These are phyloP conservation scores for Nitzschia putrida DNA, from an alignment of 108 stramenopile genomes.

Conservation along the genomic window DNA sequence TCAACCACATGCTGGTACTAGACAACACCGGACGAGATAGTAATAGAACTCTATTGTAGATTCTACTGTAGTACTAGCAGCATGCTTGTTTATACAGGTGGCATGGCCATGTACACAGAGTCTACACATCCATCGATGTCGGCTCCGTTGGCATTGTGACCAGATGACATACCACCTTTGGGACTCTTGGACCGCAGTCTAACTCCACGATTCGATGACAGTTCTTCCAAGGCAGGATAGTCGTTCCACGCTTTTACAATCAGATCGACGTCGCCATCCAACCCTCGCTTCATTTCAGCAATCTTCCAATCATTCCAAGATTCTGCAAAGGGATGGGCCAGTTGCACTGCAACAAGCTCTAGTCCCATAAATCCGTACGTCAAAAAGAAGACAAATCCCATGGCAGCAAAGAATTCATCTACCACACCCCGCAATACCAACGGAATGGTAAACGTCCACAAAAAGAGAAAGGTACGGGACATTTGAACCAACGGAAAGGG, in stretches of 20 bases:
- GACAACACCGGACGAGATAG: too few relatives aligned
- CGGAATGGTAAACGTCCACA: constrained; percentile 54
- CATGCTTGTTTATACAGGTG: too few relatives aligned
- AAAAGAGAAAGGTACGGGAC: constrained; percentile 58
- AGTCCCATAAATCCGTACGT: constrained; percentile 69
- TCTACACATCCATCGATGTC: too few relatives aligned
- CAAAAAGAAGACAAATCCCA: constrained; percentile 51
- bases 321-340: constrained; percentile 53
- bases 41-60: too few relatives aligned
- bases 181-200: too few relatives aligned
- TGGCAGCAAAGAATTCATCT: constrained; percentile 30
- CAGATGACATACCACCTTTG: neutral
- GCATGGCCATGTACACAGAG: too few relatives aligned
- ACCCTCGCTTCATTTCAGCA: constrained; percentile 38
- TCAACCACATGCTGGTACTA: too few relatives aligned
- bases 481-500: constrained; percentile 67
- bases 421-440: constrained; percentile 36
- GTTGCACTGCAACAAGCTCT: constrained; percentile 52
- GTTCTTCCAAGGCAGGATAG: too few relatives aligned
- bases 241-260: constrained; percentile 6
- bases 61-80: too few relatives aligned
- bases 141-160: too few relatives aligned
- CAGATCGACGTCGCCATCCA: constrained; percentile 36
- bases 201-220: too few relatives aligned
- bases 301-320: constrained; percentile 45